Percentiles rank a stretch among this genome's conserved stretches.
Conservation (phyloP, 1,139 yeast genomes). For the Waltiozyma sp. region DNA sequence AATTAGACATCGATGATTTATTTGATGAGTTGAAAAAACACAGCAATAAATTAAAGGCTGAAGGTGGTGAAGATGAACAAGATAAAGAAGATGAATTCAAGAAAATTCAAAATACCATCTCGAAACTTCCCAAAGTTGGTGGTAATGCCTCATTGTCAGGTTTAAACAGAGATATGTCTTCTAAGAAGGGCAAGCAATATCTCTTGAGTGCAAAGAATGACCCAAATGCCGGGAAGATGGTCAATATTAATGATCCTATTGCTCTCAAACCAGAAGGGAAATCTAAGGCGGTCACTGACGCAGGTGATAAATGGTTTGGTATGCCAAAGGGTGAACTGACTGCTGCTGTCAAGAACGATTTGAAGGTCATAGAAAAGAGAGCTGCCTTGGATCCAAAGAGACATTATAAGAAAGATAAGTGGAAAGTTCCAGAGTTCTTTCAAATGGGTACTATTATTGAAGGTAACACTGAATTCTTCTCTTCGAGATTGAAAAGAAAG, state of each 20-base stretch:
- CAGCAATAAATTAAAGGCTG: slow-evolving; percentile 2
- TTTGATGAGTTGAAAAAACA: slow-evolving; percentile 26
- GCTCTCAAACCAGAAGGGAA: slow-evolving; percentile 3
- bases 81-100: slow-evolving; percentile 14
- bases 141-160: slow-evolving; percentile 6
- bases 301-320: slow-evolving; percentile 70
- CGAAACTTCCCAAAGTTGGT: slow-evolving; percentile 16
- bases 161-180: background rate
- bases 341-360: slow-evolving; percentile 57
- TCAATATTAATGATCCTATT: slow-evolving; percentile 15
- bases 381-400: slow-evolving; percentile 91
- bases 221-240: slow-evolving; percentile 7
- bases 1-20: slow-evolving; percentile 23
- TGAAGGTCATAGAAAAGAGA: slow-evolving; percentile 72
- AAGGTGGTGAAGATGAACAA: background rate
- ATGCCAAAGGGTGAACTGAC: slow-evolving; percentile 77
- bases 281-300: slow-evolving; percentile 12
- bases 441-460: slow-evolving; percentile 84
- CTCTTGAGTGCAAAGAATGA: slow-evolving; percentile 11
- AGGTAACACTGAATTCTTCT: slow-evolving; percentile 69
- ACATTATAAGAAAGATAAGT: slow-evolving; percentile 82
- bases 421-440: slow-evolving; percentile 72
- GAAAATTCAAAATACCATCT: slow-evolving; percentile 12
- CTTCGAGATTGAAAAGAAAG: slow-evolving; percentile 57
- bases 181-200: slow-evolving; percentile 6